Evolutionary conservation across 2,329 filamentous ascomycete genomes (phyloP), one percentile per base, ranked within the genome.

Genomic region (Fusarium heterosporum): DNA sequence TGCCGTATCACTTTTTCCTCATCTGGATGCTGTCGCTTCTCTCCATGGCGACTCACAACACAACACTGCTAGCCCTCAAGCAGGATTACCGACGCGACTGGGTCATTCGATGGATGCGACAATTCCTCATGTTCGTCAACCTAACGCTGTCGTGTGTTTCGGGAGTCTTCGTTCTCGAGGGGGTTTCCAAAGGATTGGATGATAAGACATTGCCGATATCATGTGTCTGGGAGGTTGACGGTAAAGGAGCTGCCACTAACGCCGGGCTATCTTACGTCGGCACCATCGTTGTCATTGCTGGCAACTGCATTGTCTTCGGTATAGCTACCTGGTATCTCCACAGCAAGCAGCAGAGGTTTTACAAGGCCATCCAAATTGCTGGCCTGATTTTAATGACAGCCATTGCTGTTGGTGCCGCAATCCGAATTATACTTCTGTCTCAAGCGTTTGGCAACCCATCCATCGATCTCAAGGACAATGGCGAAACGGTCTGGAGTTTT

Each of bases 1-100:
- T 89, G 0, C 84, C 87, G 0, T 91, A 91, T 73, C 89, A 91
- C 76, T 90, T 91, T 79, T 90, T 90, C 78, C 83, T 90, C 54
- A 85, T 91, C 66, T 91, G 88, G 89, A 88, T 90, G 79, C 78
- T 91, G 3, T 87, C 86, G 0, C 77, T 90, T 13, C 80, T 91
- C 9, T 87, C 87, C 16, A 90, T 87, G 65, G 86, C 87, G 1
- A 89, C 89, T 4, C 89, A 91, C 75, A 88, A 90, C 59, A 82
- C 86, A 6, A 87, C 88, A 0, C 78, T 91, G 16, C 80, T 91
- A n/a, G 87, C 87, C 2, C 82, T 91, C 32, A 86, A 88, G 3
- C 85, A 85, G 72, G 88, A 90, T 71, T 90, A 89, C 78, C 87
- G 86, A 66, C 79, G 88, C 29, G 88, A 91, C 75, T 88, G 86